These are phyloP conservation scores for Phaeolepiota aurea DNA, from an alignment of 768 basidiomycete species.

Conservation along the genomic window DNA sequence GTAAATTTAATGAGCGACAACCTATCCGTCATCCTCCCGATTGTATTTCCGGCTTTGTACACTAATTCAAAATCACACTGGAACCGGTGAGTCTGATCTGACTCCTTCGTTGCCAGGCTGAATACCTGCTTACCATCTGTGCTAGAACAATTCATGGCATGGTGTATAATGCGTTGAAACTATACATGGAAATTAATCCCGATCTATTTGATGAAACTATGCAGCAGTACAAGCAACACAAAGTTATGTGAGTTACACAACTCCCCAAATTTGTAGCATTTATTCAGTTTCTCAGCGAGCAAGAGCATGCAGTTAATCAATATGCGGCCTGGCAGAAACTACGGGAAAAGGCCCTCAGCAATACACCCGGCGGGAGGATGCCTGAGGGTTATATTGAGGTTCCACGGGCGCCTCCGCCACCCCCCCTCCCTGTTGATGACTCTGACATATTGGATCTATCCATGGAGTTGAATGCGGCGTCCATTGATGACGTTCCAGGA, in stretches of 20 bases:
- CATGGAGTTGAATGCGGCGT: slow-evolving; percentile 80
- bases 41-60: slow-evolving; percentile 95
- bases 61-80: slow-evolving; percentile 96
- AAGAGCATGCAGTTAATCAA: slow-evolving; percentile 74
- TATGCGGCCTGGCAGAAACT: slow-evolving; percentile 89
- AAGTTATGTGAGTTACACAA: slow-evolving; percentile 69
- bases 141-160: slow-evolving; percentile 94
- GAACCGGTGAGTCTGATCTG: slow-evolving; percentile 70
- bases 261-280: neutral
- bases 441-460: slow-evolving; percentile 82
- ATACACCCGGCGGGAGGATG: slow-evolving; percentile 57
- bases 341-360: slow-evolving; percentile 67
- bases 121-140: slow-evolving; percentile 5
- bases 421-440: slow-evolving; percentile 72
- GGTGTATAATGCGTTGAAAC: slow-evolving; percentile 96
- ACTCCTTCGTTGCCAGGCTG: slow-evolving; percentile 2
- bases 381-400: slow-evolving; percentile 66
- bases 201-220: slow-evolving; percentile 92
- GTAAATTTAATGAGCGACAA: slow-evolving; percentile 99
- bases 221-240: slow-evolving; percentile 86
- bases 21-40: slow-evolving; percentile 77
- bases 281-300: slow-evolving; percentile 48
- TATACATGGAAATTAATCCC: slow-evolving; percentile 99
- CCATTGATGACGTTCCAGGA: slow-evolving; percentile 64
- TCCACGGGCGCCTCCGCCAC: slow-evolving; percentile 67